Evolutionary conservation across 2,329 filamentous ascomycete species (phyloP).

Genomic region (Venturia aucupariae): DNA sequence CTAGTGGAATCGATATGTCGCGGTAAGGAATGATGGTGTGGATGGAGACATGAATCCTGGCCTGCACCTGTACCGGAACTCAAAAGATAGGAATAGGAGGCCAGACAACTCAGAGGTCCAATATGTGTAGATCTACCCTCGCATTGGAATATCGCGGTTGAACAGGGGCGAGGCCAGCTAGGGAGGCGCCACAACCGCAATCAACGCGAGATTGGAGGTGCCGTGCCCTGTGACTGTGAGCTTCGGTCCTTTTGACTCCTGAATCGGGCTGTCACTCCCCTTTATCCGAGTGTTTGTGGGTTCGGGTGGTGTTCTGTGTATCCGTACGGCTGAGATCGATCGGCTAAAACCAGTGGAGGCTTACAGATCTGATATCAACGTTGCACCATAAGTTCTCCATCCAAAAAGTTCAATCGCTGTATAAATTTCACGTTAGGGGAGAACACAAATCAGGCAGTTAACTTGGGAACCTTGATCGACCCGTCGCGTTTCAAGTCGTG

Average conservation of each 20-base stretch:
- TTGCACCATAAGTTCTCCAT: not conserved
- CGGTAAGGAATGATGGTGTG: not conserved
- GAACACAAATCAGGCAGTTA: not conserved
- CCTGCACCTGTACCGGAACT: too few relatives aligned
- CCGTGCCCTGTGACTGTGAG: not conserved
- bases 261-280: not conserved
- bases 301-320: not conserved
- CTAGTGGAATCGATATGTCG: not conserved
- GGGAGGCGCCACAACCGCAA: not conserved
- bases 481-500: not conserved
- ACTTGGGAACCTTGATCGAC: not conserved
- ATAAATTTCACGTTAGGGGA: too few relatives aligned
- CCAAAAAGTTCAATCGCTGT: not conserved
- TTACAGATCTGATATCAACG: not conserved
- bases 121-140: not conserved
- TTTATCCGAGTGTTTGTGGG: not conserved
- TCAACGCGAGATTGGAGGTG: not conserved
- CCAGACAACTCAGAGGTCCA: not conserved
- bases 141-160: not conserved
- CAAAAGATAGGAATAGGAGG: not conserved
- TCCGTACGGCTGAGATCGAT: not conserved
- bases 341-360: not conserved
- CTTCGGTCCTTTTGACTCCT: not conserved
- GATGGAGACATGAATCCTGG: not conserved
- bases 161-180: not conserved